These are phyloP conservation scores for Fonsecaea nubica DNA, from an alignment of 2,329 filamentous ascomycete species.

Conservation along the genomic window DNA sequence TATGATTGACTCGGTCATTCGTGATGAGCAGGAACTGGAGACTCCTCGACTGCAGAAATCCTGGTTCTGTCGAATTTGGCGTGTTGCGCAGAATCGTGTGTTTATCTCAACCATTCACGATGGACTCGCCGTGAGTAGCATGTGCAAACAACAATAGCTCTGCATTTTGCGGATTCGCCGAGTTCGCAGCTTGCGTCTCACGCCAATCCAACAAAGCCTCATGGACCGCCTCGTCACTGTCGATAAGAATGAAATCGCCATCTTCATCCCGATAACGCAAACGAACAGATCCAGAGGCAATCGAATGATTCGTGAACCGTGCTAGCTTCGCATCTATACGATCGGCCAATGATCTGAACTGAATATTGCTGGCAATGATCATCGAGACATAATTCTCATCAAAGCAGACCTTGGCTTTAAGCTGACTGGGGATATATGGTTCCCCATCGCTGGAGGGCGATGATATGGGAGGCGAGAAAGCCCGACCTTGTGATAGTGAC, in stretches of 20 bases:
- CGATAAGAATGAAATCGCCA: slow-evolving; percentile 89
- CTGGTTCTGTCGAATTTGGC: neutral
- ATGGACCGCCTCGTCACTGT: slow-evolving; percentile 94
- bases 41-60: neutral
- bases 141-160: slow-evolving; percentile 39
- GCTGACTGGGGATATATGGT: slow-evolving; percentile 69
- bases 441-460: slow-evolving; percentile 43
- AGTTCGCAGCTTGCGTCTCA: slow-evolving; percentile 70
- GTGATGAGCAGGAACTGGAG: neutral
- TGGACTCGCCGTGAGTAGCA: slow-evolving; percentile 21
- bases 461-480: slow-evolving; percentile 44
- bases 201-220: slow-evolving; percentile 95
- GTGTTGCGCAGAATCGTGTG: neutral
- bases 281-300: slow-evolving; percentile 80
- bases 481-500: slow-evolving; percentile 42
- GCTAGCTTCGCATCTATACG: slow-evolving; percentile 95
- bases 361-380: slow-evolving; percentile 95
- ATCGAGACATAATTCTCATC: slow-evolving; percentile 91
- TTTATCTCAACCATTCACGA: slow-evolving; percentile 18
- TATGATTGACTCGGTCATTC: neutral
- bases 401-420: slow-evolving; percentile 95
- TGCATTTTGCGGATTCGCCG: slow-evolving; percentile 46
- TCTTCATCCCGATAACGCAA: slow-evolving; percentile 92
- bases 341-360: slow-evolving; percentile 90
- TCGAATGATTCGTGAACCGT: slow-evolving; percentile 81